Evolutionary conservation across 2,329 filamentous ascomycete species (phyloP).

Genomic region (Aspergillus glaucus): DNA sequence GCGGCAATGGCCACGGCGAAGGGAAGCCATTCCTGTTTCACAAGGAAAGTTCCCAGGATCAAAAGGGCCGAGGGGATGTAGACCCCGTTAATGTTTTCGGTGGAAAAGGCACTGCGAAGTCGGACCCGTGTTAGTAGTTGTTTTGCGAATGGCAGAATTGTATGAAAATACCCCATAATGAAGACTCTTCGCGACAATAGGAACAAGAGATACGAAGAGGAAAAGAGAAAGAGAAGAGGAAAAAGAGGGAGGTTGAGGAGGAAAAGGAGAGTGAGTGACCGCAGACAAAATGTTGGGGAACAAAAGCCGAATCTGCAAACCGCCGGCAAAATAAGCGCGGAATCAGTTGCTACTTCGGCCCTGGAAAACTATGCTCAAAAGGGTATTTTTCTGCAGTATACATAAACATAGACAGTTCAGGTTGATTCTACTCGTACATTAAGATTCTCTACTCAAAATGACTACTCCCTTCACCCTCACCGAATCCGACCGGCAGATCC

Average conservation of each 20-base stretch:
- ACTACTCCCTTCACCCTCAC: slow-evolving; percentile 43
- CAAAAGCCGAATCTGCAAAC: slow-evolving; percentile 14
- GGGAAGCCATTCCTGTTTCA: slow-evolving; percentile 70
- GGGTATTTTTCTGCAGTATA: background rate
- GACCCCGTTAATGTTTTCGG: slow-evolving; percentile 66
- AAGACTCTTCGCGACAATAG: slow-evolving; percentile 6
- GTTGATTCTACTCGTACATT: background rate
- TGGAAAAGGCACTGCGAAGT: slow-evolving; percentile 22
- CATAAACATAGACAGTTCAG: background rate
- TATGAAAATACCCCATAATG: slow-evolving; percentile 24
- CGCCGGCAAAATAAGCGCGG: background rate
- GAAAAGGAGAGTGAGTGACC: slow-evolving; percentile 1
- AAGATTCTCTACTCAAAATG: background rate
- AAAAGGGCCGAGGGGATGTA: slow-evolving; percentile 78
- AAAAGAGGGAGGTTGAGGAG: slow-evolving; percentile 3
- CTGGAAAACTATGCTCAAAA: background rate
- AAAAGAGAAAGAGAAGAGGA: slow-evolving; percentile 4
- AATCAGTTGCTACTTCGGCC: no score
- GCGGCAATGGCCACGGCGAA: slow-evolving; percentile 64
- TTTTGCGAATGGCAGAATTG: no score
- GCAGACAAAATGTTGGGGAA: slow-evolving; percentile 1
- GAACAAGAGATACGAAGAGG: slow-evolving; percentile 3
- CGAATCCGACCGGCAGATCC: slow-evolving; percentile 42
- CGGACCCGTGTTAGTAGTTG: background rate
- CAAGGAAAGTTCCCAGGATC: slow-evolving; percentile 66